Conservation (phyloP, 2,329 filamentous ascomycete genomes). For the Daldinia eschscholtzii region DNA sequence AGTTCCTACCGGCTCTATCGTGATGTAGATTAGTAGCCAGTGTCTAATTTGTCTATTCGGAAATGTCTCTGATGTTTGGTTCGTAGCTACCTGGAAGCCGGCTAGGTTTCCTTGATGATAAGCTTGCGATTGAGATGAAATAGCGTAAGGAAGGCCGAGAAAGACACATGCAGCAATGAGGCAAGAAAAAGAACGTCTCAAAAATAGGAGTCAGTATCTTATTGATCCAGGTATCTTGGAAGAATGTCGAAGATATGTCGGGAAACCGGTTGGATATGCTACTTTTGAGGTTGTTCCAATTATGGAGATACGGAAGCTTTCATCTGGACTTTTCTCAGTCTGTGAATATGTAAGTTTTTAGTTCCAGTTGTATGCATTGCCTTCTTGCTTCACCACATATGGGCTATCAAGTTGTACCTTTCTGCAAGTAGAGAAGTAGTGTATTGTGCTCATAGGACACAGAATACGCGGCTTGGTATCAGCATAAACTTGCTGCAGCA, state of each 20-base stretch:
- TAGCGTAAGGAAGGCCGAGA: slow-evolving; percentile 26
- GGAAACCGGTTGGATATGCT: slow-evolving; percentile 9
- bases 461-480: slow-evolving; percentile 25
- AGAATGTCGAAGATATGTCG: slow-evolving; percentile 34
- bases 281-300: slow-evolving; percentile 31
- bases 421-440: slow-evolving; percentile 25
- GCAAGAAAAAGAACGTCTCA: slow-evolving; percentile 18
- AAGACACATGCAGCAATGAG: slow-evolving; percentile 29
- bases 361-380: slow-evolving; percentile 29
- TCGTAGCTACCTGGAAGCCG: slow-evolving; percentile 22
- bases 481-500: slow-evolving; percentile 31
- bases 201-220: slow-evolving; percentile 28
- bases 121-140: slow-evolving; percentile 22
- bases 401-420: slow-evolving; percentile 17
- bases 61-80: slow-evolving; percentile 39
- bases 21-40: slow-evolving; percentile 28
- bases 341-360: slow-evolving; percentile 37
- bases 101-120: slow-evolving; percentile 19
- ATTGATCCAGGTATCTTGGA: slow-evolving; percentile 32
- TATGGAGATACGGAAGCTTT: slow-evolving; percentile 21
- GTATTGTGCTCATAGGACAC: slow-evolving; percentile 18
- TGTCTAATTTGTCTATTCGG: slow-evolving; percentile 40
- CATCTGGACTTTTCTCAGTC: slow-evolving; percentile 33
- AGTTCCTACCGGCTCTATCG: slow-evolving; percentile 19
- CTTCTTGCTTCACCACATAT: slow-evolving; percentile 16